These are phyloP conservation scores for Colletotrichum musicola DNA, from an alignment of 2,329 filamentous ascomycete species.

Conservation along the genomic window DNA sequence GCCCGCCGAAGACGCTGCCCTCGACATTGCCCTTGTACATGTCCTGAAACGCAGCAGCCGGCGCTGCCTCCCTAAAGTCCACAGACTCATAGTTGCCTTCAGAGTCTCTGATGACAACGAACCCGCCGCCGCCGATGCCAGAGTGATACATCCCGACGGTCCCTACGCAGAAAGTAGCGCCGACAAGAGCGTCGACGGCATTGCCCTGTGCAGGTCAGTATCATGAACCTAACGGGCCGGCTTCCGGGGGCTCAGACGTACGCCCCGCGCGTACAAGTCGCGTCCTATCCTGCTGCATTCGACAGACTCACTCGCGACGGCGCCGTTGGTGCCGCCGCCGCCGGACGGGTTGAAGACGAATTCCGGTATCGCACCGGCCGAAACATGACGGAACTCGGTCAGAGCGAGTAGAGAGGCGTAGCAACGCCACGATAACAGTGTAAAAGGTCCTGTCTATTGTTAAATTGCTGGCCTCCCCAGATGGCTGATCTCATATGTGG, in stretches of 20 bases:
- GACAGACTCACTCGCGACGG: constrained; percentile 77
- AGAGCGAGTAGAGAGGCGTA: constrained; percentile 19
- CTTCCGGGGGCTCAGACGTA: constrained; percentile 46
- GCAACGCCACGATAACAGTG: constrained; percentile 10
- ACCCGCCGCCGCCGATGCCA: constrained; percentile 91
- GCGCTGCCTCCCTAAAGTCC: constrained; percentile 91
- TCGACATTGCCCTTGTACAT: constrained; percentile 83
- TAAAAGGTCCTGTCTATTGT: constrained; percentile 4
- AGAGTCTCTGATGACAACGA: constrained; percentile 81
- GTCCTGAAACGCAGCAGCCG: constrained; percentile 81
- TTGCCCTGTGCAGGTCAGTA: constrained; percentile 66
- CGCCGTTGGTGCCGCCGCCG: constrained; percentile 60
- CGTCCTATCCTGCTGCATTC: constrained; percentile 79
- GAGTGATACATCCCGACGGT: constrained; percentile 83
- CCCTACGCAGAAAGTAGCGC: constrained; percentile 80
- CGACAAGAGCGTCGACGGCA: constrained; percentile 81
- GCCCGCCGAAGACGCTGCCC: constrained; percentile 77
- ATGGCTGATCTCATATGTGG: background rate
- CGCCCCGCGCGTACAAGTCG: constrained; percentile 68
- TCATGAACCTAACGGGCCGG: background rate
- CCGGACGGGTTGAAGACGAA: constrained; percentile 40
- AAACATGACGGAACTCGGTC: constrained; percentile 9
- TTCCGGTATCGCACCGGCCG: constrained; percentile 32
- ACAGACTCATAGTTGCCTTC: constrained; percentile 86
- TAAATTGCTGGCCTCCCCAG: background rate